phyloP scores from a whole-genome alignment of 2,329 filamentous ascomycete species.

The Xylaria sp. region DNA sequence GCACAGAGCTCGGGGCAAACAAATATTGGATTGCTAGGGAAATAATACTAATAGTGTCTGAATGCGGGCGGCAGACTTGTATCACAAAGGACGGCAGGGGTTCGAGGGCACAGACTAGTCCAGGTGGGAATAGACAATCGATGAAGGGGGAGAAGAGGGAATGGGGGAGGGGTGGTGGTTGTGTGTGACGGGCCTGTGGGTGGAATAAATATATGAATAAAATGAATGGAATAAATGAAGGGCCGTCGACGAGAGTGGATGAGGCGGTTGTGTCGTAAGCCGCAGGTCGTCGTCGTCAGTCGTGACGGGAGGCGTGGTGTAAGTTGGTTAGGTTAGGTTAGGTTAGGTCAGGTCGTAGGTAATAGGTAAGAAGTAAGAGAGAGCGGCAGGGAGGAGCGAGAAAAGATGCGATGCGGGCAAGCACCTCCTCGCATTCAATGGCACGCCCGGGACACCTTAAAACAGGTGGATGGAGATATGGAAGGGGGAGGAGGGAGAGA shows the following conservation, averaged over 20 bases:
- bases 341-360: too few species aligned
- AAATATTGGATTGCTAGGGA: conserved; percentile 29
- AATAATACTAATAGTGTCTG: conserved; percentile 26
- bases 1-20: conserved; percentile 31
- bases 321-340: too few species aligned
- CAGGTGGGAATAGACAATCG: background rate
- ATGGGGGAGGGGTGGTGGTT: background rate
- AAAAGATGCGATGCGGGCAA: background rate
- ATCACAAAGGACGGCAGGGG: conserved; percentile 34
- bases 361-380: background rate
- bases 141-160: background rate
- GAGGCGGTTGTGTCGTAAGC: conserved; percentile 10
- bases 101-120: conserved; percentile 10
- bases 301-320: too few species aligned
- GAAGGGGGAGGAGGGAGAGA: background rate
- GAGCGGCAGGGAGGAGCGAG: background rate
- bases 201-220: background rate
- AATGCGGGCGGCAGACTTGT: conserved; percentile 32
- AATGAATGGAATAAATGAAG: conserved; percentile 4
- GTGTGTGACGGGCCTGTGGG: background rate
- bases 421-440: background rate
- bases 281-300: too few species aligned
- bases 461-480: background rate
- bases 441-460: conserved; percentile 5
- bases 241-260: background rate